A percentile compares a stretch with the other conserved stretches of the same genome.
phyloP scores from a whole-genome alignment of 2,329 filamentous ascomycete genomes.

The Scedosporium aurantiacum region DNA sequence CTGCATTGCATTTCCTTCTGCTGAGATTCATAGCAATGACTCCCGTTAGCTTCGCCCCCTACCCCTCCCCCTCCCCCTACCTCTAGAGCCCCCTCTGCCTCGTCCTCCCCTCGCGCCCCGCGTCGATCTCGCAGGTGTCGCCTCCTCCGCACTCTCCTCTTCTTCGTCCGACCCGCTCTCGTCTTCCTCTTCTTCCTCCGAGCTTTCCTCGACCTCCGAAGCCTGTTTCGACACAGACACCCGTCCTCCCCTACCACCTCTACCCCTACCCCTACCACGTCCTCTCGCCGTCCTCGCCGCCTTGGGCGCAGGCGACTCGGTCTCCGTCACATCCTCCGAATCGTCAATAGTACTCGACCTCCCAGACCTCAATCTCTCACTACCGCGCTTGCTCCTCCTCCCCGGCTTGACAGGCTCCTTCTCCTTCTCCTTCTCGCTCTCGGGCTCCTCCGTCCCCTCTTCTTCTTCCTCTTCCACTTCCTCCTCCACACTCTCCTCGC shows the following conservation, averaged over 20 bases:
- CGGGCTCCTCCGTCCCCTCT: slow-evolving; percentile 30
- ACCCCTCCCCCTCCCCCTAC: slow-evolving; percentile 22
- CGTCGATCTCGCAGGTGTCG: slow-evolving; percentile 26
- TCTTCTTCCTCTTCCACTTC: slow-evolving; percentile 28
- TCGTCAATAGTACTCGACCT: slow-evolving; percentile 33
- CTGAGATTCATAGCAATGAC: background rate
- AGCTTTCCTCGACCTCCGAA: slow-evolving; percentile 21
- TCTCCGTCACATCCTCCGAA: slow-evolving; percentile 35
- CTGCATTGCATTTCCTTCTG: background rate
- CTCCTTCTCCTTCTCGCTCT: slow-evolving; percentile 29
- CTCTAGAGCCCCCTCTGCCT: slow-evolving; percentile 20
- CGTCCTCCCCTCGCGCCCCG: slow-evolving; percentile 24
- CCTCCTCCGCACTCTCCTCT: slow-evolving; percentile 24
- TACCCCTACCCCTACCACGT: slow-evolving; percentile 1
- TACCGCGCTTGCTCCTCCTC: slow-evolving; percentile 16
- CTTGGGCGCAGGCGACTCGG: slow-evolving; percentile 26
- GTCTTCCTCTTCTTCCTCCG: slow-evolving; percentile 22
- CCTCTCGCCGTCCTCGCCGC: slow-evolving; percentile 26
- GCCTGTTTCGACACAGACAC: slow-evolving; percentile 23
- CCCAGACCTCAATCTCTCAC: slow-evolving; percentile 14
- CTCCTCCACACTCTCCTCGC: slow-evolving; percentile 5
- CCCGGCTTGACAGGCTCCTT: slow-evolving; percentile 14
- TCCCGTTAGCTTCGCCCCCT: slow-evolving; percentile 12
- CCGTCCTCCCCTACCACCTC: slow-evolving; percentile 2
- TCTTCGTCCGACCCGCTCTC: slow-evolving; percentile 17